Percentiles rank a stretch among this genome's conserved stretches.
These are phyloP conservation scores for Spathaspora passalidarum DNA, from an alignment of 805 yeast species.

Conservation along the genomic window DNA sequence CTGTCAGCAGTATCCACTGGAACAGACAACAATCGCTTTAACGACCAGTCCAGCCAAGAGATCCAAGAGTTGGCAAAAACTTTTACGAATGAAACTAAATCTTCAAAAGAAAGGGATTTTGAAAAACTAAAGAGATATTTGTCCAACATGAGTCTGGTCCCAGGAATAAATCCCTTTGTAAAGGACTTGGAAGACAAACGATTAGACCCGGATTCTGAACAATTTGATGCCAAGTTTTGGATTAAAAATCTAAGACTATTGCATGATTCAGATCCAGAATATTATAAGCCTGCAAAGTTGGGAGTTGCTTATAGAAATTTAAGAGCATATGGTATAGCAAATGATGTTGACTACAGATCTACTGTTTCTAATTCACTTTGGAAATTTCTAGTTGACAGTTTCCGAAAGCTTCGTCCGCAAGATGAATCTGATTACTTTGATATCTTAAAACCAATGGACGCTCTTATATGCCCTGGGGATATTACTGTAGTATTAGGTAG, in stretches of 20 bases:
- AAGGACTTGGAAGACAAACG: conserved; percentile 29
- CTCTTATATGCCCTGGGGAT: conserved; percentile 36
- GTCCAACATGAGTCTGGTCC: conserved; percentile 51
- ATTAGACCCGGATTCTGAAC: conserved; percentile 58
- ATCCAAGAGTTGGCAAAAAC: conserved; percentile 45
- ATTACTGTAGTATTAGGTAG: conserved; percentile 40
- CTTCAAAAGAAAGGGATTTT: conserved; percentile 18
- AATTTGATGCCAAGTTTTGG: conserved; percentile 63
- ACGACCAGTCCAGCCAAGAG: conserved; percentile 26
- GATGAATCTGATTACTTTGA: conserved; percentile 27
- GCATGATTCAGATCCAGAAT: conserved; percentile 53
- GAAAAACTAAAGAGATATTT: conserved; percentile 32
- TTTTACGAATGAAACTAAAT: conserved; percentile 19
- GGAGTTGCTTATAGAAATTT: conserved; percentile 59
- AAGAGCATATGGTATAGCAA: conserved; percentile 62
- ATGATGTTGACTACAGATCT: conserved; percentile 65
- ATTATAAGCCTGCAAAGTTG: conserved; percentile 57
- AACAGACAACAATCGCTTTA: conserved; percentile 35
- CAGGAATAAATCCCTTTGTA: conserved; percentile 42
- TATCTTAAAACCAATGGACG: conserved; percentile 35
- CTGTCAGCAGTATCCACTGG: background rate
- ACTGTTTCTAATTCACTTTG: conserved; percentile 47
- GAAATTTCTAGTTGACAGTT: conserved; percentile 19
- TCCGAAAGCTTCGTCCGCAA: conserved; percentile 15
- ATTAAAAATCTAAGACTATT: conserved; percentile 60